phyloP scores from a whole-genome alignment of 805 yeast species.

The Cyberlindnera maclurae region DNA sequence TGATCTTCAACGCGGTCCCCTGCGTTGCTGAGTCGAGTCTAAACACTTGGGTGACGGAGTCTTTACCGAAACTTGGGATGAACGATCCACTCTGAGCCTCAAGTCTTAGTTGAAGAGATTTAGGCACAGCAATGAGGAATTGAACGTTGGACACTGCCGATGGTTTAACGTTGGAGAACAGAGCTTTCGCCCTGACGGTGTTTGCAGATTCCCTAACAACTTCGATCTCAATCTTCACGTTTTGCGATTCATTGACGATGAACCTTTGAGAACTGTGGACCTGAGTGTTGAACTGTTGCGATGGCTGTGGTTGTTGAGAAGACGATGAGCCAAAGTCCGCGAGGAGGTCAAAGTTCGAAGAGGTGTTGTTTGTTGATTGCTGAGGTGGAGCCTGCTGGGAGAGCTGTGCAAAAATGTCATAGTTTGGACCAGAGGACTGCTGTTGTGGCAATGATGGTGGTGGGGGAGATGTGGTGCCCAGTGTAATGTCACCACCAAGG shows the following conservation, averaged over 20 bases:
- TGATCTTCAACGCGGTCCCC: constrained; percentile 49
- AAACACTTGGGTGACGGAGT: constrained; percentile 50
- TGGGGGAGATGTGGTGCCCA: constrained; percentile 27
- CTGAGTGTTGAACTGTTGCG: constrained; percentile 2
- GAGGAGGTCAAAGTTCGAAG: constrained; percentile 16
- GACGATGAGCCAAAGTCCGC: constrained; percentile 15
- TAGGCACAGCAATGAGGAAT: constrained; percentile 68
- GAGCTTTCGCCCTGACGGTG: constrained; percentile 37
- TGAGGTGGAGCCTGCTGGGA: constrained; percentile 13
- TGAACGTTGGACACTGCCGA: constrained; percentile 42
- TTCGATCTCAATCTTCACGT: constrained; percentile 44
- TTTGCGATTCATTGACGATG: constrained; percentile 36
- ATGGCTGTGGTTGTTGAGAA: constrained; percentile 4
- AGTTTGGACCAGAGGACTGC: constrained; percentile 19
- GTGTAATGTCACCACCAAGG: constrained; percentile 44
- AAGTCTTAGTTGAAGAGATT: constrained; percentile 47
- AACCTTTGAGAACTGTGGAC: constrained; percentile 15
- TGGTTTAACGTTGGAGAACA: constrained; percentile 44
- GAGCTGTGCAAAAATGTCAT: constrained; percentile 20
- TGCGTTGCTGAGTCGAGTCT: constrained; percentile 29
- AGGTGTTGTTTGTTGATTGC: constrained; percentile 8
- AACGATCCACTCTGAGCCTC: constrained; percentile 54
- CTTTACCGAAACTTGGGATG: constrained; percentile 39
- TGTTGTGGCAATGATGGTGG: constrained; percentile 18
- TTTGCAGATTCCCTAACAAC: constrained; percentile 30